Conservation (phyloP, 2,329 filamentous ascomycete species). For the Hypomyces rosellus region DNA sequence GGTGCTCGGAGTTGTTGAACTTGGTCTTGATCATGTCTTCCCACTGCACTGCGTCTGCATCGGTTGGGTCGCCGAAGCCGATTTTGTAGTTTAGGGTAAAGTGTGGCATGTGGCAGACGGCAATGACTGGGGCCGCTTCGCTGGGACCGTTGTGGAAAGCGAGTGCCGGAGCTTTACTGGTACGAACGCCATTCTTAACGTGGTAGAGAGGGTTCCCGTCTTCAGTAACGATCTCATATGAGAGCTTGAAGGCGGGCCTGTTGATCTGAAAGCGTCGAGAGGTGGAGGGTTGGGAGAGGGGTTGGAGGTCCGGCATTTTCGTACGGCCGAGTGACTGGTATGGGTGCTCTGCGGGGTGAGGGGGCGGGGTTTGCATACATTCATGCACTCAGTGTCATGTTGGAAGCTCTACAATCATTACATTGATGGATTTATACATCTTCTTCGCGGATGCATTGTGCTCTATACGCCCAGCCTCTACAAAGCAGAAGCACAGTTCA, state of each 20-base stretch:
- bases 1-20: conserved; percentile 7
- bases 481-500: neutral
- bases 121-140: conserved; percentile 4
- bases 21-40: conserved; percentile 15
- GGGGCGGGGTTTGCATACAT: neutral
- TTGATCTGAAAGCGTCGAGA: conserved; percentile 3
- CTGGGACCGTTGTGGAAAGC: conserved; percentile 12
- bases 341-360: neutral
- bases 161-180: conserved; percentile 8
- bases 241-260: conserved; percentile 2
- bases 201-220: conserved; percentile 6
- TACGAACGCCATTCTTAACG: conserved; percentile 6
- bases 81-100: conserved; percentile 14
- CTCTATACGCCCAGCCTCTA: neutral
- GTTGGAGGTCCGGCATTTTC: neutral
- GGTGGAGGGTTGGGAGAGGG: neutral
- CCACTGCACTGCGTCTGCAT: conserved; percentile 10
- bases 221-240: conserved; percentile 5
- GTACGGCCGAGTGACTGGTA: neutral
- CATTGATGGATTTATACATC: too few species aligned
- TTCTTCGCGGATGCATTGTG: neutral
- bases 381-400: neutral
- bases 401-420: too few species aligned
- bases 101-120: conserved; percentile 14
- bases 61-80: conserved; percentile 14